Evolutionary conservation across 2,329 filamentous ascomycete genomes (phyloP), one percentile per base, ranked within the genome.

Genomic region (Xylariaceae sp.): DNA sequence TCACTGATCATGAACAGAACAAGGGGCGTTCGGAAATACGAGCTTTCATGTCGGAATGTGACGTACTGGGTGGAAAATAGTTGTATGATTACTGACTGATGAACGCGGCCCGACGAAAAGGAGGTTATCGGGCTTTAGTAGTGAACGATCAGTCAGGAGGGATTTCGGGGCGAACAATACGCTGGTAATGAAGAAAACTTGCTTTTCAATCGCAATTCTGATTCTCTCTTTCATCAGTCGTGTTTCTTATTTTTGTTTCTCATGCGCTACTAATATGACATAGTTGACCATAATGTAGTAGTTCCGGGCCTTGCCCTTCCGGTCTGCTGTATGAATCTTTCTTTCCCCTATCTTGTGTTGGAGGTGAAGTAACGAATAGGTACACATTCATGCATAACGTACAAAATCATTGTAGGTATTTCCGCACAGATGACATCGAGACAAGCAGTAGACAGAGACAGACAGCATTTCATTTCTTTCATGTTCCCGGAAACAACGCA

Each of bases 1-100:
- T 58, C 41, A 10, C 35, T 53, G 23, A 17, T 57, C 8, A 59
- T 52, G 58, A 55, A 44, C 34, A 13, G 37, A 10, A 60, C 50
- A 57, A 55, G 62, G 62, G 60, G 62, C 60, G 58, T 56, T n/a
- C 13, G 13, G 60, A 60, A 9, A 60, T 56, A 55, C 17, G 44
- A 51, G 56, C 10, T 41, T 53, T 53, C 48, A 15, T 3, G 37
- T 18, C 35, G 56, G 49, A 17, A 51, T 10, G 11, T 50, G 41
- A 35, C 49, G 18, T 10, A n/a, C 55, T 9, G 9, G 37, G 11
- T 11, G 37, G 55, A 35, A 51, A 56, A 47, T 23, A 15, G 13
- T 54, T 63, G 61, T 18, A 61, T 34, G 49, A 56, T 30, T 51
- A 56, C 39, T 51, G 37, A 15, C 34, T 44, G 49, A 17, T 45